Conservation (phyloP, 495 filamentous ascomycete species). For the Aspergillus haitiensis region DNA sequence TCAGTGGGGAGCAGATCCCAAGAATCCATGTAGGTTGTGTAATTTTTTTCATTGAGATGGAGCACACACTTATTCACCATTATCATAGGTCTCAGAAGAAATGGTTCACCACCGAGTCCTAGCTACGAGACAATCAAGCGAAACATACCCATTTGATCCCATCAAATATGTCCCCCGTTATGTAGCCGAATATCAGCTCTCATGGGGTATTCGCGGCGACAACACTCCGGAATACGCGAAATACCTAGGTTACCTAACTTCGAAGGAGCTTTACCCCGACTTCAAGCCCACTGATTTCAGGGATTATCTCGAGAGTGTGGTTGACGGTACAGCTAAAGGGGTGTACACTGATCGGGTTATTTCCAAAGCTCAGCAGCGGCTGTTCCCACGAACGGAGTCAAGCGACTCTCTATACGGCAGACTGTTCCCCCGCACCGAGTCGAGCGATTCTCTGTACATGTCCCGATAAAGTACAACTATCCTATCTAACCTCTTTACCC, state of each 20-base stretch:
- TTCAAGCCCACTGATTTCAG: slow-evolving; percentile 44
- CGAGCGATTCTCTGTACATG: slow-evolving; percentile 46
- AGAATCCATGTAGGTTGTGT: slow-evolving; percentile 50
- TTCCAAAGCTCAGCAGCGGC: slow-evolving; percentile 44
- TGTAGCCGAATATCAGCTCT: slow-evolving; percentile 51
- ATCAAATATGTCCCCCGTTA: slow-evolving; percentile 46
- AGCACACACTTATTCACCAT: slow-evolving; percentile 19
- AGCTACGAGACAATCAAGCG: slow-evolving; percentile 45
- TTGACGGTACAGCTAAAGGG: slow-evolving; percentile 44
- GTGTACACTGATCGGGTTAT: slow-evolving; percentile 47
- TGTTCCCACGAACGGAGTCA: slow-evolving; percentile 47
- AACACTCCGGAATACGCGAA: slow-evolving; percentile 57
- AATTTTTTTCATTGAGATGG: not conserved
- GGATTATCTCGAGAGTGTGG: slow-evolving; percentile 44
- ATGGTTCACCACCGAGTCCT: slow-evolving; percentile 45
- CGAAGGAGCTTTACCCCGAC: slow-evolving; percentile 58
- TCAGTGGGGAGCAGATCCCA: slow-evolving; percentile 55
- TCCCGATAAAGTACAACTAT: slow-evolving; percentile 29
- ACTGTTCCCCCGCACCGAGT: slow-evolving; percentile 46
- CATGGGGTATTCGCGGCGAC: slow-evolving; percentile 55
- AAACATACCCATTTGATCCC: slow-evolving; percentile 50
- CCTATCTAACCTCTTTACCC: no score
- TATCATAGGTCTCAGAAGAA: slow-evolving; percentile 41
- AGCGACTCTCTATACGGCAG: slow-evolving; percentile 46
- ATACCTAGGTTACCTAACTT: slow-evolving; percentile 59